These are phyloP conservation scores for Xylaria sp. DNA, from an alignment of 2,329 filamentous ascomycete genomes.

Conservation along the genomic window DNA sequence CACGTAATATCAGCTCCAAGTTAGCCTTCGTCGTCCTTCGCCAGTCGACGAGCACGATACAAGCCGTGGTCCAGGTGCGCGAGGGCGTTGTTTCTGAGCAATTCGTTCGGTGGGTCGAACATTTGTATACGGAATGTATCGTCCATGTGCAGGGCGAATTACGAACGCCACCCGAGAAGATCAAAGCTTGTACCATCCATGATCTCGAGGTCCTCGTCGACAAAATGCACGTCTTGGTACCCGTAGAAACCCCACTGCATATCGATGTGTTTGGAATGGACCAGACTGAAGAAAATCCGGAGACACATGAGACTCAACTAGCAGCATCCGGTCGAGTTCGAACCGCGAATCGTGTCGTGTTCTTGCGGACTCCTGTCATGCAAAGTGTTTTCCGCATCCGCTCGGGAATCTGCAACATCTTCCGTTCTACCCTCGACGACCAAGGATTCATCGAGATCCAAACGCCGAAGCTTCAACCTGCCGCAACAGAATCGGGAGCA, in stretches of 20 bases:
- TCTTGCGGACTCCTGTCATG: slow-evolving; percentile 82
- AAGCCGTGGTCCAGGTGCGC: slow-evolving; percentile 71
- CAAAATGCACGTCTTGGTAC: slow-evolving; percentile 57
- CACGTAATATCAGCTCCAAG: slow-evolving; percentile 80
- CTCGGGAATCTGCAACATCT: slow-evolving; percentile 77
- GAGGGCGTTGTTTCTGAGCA: slow-evolving; percentile 68
- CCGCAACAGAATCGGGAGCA: slow-evolving; percentile 88
- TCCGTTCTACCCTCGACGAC: slow-evolving; percentile 75
- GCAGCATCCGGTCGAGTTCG: slow-evolving; percentile 71
- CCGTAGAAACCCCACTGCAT: slow-evolving; percentile 51
- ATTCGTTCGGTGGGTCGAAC: slow-evolving; percentile 88
- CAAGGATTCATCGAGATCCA: slow-evolving; percentile 91
- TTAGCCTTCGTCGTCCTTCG: slow-evolving; percentile 86
- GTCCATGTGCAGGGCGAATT: slow-evolving; percentile 77
- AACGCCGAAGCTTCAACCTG: slow-evolving; percentile 88
- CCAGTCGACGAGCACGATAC: slow-evolving; percentile 81
- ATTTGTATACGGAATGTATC: slow-evolving; percentile 77
- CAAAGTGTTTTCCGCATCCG: slow-evolving; percentile 89
- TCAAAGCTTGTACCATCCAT: slow-evolving; percentile 77
- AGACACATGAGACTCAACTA: slow-evolving; percentile 56
- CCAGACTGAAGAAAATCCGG: slow-evolving; percentile 44
- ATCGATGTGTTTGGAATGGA: slow-evolving; percentile 58
- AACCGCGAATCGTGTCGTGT: slow-evolving; percentile 78
- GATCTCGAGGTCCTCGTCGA: slow-evolving; percentile 76
- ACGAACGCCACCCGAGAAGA: slow-evolving; percentile 73